These are phyloP conservation scores for Pharus latifolius DNA, from an alignment of 176 grass and related monocot genomes.

Conservation along the genomic window DNA sequence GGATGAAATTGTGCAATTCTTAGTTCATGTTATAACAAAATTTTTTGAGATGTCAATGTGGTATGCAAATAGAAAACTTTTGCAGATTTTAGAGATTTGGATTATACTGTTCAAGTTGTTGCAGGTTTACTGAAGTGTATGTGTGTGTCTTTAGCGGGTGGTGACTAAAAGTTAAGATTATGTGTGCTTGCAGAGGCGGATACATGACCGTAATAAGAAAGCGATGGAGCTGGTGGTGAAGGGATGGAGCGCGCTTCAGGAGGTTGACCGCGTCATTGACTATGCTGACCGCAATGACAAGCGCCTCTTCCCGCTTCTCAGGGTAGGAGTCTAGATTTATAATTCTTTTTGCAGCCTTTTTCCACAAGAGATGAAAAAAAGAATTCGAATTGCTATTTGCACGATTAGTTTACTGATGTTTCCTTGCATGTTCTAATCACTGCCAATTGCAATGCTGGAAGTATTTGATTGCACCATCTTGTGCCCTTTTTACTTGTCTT, in stretches of 20 bases:
- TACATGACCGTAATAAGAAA: slow-evolving; percentile 83
- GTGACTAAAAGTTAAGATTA: no score
- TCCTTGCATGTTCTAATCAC: background rate
- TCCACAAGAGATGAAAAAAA: no score
- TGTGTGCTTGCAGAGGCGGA: no score
- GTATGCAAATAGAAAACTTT: no score
- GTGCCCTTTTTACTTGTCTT: background rate
- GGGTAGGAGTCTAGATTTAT: slow-evolving; percentile 26
- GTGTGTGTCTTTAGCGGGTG: no score
- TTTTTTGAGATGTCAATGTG: no score
- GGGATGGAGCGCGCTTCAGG: slow-evolving; percentile 89
- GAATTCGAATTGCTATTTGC: background rate
- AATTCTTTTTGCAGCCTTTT: background rate
- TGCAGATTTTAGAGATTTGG: no score
- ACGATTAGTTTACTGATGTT: background rate
- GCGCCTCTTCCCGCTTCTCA: slow-evolving; percentile 78
- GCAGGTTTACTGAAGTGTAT: no score
- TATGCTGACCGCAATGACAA: slow-evolving; percentile 71
- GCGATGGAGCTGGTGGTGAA: slow-evolving; percentile 89
- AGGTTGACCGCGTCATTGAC: slow-evolving; percentile 88
- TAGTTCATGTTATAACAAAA: no score
- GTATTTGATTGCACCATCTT: background rate
- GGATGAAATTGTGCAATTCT: no score
- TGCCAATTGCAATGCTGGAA: background rate
- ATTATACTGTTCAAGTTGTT: no score